Evolutionary conservation across 805 yeast species (phyloP), one percentile per base, ranked within the genome.

Genomic region (Candida caryicola): DNA sequence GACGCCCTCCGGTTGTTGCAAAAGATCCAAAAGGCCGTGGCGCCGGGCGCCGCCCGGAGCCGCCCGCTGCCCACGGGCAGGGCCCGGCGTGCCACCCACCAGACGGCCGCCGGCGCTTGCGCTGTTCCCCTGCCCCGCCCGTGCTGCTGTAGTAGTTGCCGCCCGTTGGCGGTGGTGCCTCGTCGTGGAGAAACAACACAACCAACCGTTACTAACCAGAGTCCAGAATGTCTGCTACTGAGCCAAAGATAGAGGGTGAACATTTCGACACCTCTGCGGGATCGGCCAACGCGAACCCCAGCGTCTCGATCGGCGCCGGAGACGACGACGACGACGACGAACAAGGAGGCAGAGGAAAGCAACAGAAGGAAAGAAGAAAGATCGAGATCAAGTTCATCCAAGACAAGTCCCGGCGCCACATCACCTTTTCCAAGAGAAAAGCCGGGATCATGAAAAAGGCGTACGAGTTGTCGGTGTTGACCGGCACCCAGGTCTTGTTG

Each of bases 361-460:
- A 68, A 49, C 71, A 69, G 46, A 72, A 79, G 58, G 82, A 77
- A 54, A 66, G 82, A 58, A 70, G 99, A 72, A 91, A 91, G 67
- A 91, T 91, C 55, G 99, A 93, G 66, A 93, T 93, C 62, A 87
- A 88, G 71, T 93, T 93, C 59, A 93, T 93, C 57, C 96, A 91
- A 70, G 97, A 93, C 66, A 93, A 93, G 69, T 87, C 96, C 15
- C 81, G 99, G 63, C 86, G 99, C 58, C 99, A 93, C 67, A 95
- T 93, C 54, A 93, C 99, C 21, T 93, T 93, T 57, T 88, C 97
- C 37, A 93, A 93, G 71, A 85, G 99, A 68, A 91, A 91, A 68
- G 98, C 96, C 32, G 99, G 99, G 52, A 91, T 93, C 57, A 93
- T 93, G 99, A 93, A 93, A 71, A 93, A 93, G 71, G 99, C 99